phyloP scores from a whole-genome alignment of 345 rosid species.

The Geranium brycei region DNA sequence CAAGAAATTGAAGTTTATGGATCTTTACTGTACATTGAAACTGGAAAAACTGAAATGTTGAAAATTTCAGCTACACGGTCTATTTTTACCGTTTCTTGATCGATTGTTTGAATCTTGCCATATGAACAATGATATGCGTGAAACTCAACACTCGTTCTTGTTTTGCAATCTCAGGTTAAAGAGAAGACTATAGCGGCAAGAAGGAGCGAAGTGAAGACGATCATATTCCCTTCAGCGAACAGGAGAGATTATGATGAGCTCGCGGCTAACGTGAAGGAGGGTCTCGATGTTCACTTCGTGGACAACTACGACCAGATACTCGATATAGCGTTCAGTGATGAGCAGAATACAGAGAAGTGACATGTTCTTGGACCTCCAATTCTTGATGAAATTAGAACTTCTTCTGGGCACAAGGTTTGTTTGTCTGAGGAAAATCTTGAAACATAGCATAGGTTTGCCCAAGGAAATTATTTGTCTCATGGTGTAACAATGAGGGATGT shows the following conservation, averaged over 20 bases:
- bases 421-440: not conserved
- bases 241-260: slow-evolving; percentile 91
- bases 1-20: too few relatives aligned
- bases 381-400: slow-evolving; percentile 2
- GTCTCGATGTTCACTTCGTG: slow-evolving; percentile 87
- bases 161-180: slow-evolving; percentile 46
- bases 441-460: not conserved
- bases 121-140: not conserved
- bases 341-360: slow-evolving; percentile 14
- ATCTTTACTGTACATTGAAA: too few relatives aligned
- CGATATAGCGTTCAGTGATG: slow-evolving; percentile 44
- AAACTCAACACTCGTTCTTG: not conserved
- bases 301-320: slow-evolving; percentile 60
- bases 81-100: too few relatives aligned
- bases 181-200: slow-evolving; percentile 94
- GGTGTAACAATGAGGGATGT: too few relatives aligned
- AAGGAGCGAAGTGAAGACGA: slow-evolving; percentile 71
- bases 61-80: too few relatives aligned
- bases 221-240: slow-evolving; percentile 84
- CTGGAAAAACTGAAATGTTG: too few relatives aligned
- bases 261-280: slow-evolving; percentile 72
- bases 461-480: not conserved
- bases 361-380: not conserved
- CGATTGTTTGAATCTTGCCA: too few relatives aligned
- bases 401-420: not conserved